Evolutionary conservation across 2,329 filamentous ascomycete genomes (phyloP).

Genomic region (Cytospora piceicola): DNA sequence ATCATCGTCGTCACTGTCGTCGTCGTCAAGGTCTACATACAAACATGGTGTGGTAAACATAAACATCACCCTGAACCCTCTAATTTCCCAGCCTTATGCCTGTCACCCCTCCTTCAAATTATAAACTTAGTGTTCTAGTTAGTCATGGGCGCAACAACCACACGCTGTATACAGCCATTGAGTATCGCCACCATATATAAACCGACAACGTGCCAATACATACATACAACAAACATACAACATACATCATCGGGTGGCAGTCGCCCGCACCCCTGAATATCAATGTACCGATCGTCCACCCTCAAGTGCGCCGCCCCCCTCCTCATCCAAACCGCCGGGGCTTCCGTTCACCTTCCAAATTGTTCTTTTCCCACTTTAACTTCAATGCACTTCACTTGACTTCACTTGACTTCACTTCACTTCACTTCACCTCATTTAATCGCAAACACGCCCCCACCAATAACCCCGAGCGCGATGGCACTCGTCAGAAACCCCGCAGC

Average conservation of each 20-base stretch:
- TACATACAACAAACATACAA: background rate
- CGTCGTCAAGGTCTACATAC: background rate
- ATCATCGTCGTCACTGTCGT: background rate
- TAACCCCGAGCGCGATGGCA: conserved; percentile 51
- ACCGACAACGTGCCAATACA: background rate
- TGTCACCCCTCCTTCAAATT: too few species aligned
- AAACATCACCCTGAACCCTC: too few species aligned
- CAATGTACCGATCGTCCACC: background rate
- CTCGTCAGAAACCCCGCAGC: conserved; percentile 61
- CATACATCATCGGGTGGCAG: background rate
- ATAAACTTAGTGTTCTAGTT: too few species aligned
- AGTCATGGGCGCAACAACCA: too few species aligned
- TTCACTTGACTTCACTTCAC: conserved; percentile 26
- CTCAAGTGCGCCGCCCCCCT: background rate
- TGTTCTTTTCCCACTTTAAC: background rate
- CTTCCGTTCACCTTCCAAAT: background rate
- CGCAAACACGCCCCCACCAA: conserved; percentile 56
- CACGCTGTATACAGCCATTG: too few species aligned
- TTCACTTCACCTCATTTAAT: conserved; percentile 42
- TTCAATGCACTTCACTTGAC: conserved; percentile 16
- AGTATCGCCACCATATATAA: background rate
- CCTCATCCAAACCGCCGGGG: background rate
- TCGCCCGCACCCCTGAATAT: background rate
- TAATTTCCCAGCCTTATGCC: too few species aligned
- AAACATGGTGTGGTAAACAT: too few species aligned